These are phyloP conservation scores for Lasiodiplodia citricola DNA, from an alignment of 2,329 filamentous ascomycete genomes.

Conservation along the genomic window DNA sequence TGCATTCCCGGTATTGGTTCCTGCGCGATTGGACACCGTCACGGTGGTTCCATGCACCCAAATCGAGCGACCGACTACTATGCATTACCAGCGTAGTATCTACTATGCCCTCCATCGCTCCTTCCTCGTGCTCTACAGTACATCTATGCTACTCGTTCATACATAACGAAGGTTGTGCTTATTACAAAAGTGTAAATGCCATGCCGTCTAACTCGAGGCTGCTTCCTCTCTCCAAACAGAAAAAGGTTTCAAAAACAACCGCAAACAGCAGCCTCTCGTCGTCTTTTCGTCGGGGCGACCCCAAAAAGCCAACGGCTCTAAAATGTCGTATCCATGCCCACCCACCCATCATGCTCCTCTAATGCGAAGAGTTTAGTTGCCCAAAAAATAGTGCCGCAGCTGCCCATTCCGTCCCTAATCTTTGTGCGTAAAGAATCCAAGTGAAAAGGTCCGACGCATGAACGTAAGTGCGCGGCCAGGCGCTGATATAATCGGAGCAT, in stretches of 20 bases:
- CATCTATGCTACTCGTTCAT: slow-evolving; percentile 25
- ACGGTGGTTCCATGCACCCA: slow-evolving; percentile 8
- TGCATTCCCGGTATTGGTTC: slow-evolving; percentile 8
- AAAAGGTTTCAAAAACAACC: neutral
- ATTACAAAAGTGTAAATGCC: slow-evolving; percentile 25
- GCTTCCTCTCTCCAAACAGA: neutral
- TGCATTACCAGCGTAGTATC: slow-evolving; percentile 19
- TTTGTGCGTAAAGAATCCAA: slow-evolving; percentile 22
- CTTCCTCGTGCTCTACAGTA: slow-evolving; percentile 13
- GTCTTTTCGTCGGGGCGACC: slow-evolving; percentile 2
- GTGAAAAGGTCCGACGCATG: slow-evolving; percentile 15
- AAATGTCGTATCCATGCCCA: slow-evolving; percentile 1
- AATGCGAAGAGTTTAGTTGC: slow-evolving; percentile 14
- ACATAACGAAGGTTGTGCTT: slow-evolving; percentile 23
- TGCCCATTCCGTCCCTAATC: slow-evolving; percentile 23
- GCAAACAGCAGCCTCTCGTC: neutral
- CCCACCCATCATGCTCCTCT: slow-evolving; percentile 18
- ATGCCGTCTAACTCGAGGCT: slow-evolving; percentile 18
- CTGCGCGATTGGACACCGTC: slow-evolving; percentile 12
- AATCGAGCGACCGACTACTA: slow-evolving; percentile 7
- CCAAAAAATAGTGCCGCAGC: slow-evolving; percentile 17
- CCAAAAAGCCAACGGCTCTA: slow-evolving; percentile 9
- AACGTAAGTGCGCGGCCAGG: slow-evolving; percentile 24
- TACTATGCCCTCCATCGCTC: neutral
- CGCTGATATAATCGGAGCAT: slow-evolving; percentile 4